Percentiles rank a stretch among this genome's conserved stretches.
phyloP scores from a whole-genome alignment of 225 moss, liverwort and hornwort genomes.

The Bryoerythrophyllum caledonicum region DNA sequence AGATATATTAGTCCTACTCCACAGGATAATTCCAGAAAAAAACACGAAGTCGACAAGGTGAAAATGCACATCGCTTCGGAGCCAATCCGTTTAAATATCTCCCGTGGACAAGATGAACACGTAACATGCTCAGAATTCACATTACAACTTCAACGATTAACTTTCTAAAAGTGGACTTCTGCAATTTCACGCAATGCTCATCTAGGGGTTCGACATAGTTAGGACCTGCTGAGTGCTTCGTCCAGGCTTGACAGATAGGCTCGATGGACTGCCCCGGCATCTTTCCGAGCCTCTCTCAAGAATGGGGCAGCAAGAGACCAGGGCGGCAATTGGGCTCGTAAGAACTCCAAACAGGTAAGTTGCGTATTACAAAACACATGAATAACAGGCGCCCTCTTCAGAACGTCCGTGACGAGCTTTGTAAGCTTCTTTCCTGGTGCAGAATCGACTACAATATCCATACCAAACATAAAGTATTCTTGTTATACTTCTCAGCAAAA shows the following conservation, averaged over 20 bases:
- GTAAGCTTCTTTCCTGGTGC: constrained; percentile 74
- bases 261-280: constrained; percentile 48
- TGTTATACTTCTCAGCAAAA: constrained; percentile 29
- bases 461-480: constrained; percentile 8
- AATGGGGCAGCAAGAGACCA: constrained; percentile 62
- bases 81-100: constrained; percentile 2
- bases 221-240: constrained; percentile 68
- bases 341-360: constrained; percentile 68
- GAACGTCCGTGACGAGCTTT: constrained; percentile 62
- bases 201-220: constrained; percentile 10
- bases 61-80: not conserved
- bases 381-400: constrained; percentile 72
- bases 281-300: constrained; percentile 74
- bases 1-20: constrained; percentile 28
- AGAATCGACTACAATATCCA: constrained; percentile 59
- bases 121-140: constrained; percentile 3
- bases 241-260: constrained; percentile 71
- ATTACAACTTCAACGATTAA: not conserved
- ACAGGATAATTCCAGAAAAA: not conserved
- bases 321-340: constrained; percentile 68
- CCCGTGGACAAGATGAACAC: not conserved
- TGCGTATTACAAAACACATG: constrained; percentile 84
- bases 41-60: not conserved
- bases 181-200: constrained; percentile 8
- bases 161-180: constrained; percentile 11